These are phyloP conservation scores for Paraphoma chrysanthemicola DNA, from an alignment of 2,329 filamentous ascomycete genomes.

Conservation along the genomic window DNA sequence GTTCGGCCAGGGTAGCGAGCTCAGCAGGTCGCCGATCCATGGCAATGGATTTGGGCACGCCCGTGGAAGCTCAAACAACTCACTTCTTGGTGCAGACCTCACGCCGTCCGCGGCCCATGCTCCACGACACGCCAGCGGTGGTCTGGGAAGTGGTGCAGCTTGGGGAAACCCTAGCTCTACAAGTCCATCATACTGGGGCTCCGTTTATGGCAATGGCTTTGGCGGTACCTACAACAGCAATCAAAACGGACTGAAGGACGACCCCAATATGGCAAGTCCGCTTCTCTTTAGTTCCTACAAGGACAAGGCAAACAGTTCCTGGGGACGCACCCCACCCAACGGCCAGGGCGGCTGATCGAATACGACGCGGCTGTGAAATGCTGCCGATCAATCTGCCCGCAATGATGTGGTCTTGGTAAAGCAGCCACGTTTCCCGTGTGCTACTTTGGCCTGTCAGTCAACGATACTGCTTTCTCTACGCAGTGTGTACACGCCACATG, in stretches of 20 bases:
- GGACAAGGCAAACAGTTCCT: conserved; percentile 37
- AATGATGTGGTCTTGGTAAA: background rate
- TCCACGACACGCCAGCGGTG: conserved; percentile 33
- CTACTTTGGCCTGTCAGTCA: too few relatives aligned
- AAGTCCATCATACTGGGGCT: conserved; percentile 33
- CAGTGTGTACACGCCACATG: too few relatives aligned
- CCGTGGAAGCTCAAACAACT: conserved; percentile 53
- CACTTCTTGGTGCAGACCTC: conserved; percentile 45
- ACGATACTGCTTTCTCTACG: too few relatives aligned
- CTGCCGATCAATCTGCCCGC: conserved; percentile 7
- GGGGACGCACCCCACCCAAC: conserved; percentile 45
- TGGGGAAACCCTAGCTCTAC: conserved; percentile 37
- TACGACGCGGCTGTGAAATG: conserved; percentile 17
- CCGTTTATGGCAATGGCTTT: conserved; percentile 29
- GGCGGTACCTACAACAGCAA: conserved; percentile 23
- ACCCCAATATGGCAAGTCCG: conserved; percentile 47
- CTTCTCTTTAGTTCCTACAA: conserved; percentile 51
- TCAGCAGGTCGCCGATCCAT: conserved; percentile 40
- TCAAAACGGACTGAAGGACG: conserved; percentile 22
- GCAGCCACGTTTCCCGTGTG: background rate
- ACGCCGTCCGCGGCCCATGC: conserved; percentile 20
- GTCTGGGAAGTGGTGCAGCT: conserved; percentile 39
- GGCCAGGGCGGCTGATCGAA: conserved; percentile 47
- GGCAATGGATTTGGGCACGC: conserved; percentile 49
- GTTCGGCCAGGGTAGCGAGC: conserved; percentile 19